Evolutionary conservation across 139 green algal species (phyloP).

Genomic region (Pleodorina starrii): DNA sequence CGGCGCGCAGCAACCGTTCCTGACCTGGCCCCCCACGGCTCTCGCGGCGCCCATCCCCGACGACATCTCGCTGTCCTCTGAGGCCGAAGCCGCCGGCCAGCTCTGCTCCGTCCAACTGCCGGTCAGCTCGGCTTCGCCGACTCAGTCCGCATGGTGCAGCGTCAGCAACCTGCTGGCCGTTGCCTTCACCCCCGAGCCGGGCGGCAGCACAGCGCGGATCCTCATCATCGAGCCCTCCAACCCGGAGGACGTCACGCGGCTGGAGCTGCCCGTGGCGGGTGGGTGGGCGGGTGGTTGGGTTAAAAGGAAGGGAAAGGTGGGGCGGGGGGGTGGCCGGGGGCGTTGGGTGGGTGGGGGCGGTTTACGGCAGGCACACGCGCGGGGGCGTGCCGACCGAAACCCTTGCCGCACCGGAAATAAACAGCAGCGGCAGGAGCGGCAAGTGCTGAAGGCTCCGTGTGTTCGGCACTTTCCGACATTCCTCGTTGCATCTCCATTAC

Average conservation of each 20-base stretch:
- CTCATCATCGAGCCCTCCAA: slow-evolving; percentile 38
- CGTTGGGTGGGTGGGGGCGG: too few relatives aligned
- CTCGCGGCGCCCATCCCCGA: background rate
- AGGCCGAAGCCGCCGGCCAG: background rate
- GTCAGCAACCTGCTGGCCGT: slow-evolving; percentile 38
- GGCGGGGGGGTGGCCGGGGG: too few relatives aligned
- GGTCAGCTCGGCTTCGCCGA: background rate
- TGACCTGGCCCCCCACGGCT: background rate
- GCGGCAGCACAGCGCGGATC: background rate
- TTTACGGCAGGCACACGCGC: too few relatives aligned
- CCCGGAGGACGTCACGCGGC: slow-evolving; percentile 11
- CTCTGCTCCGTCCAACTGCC: background rate
- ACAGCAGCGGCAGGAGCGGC: too few relatives aligned
- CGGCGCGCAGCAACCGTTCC: slow-evolving; percentile 9
- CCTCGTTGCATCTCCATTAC: background rate
- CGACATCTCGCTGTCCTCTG: background rate
- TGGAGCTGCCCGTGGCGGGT: slow-evolving; percentile 31
- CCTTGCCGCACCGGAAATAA: too few relatives aligned
- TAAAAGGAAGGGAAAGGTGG: too few relatives aligned
- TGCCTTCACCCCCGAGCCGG: background rate
- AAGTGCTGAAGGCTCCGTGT: too few relatives aligned
- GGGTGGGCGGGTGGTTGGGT: too few relatives aligned
- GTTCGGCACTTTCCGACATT: too few relatives aligned
- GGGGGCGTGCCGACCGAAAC: too few relatives aligned
- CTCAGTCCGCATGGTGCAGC: slow-evolving; percentile 22